Base-by-base conservation (phyloP, 768 basidiomycete species). In the Xerocomellus chrysenteron region DNA sequence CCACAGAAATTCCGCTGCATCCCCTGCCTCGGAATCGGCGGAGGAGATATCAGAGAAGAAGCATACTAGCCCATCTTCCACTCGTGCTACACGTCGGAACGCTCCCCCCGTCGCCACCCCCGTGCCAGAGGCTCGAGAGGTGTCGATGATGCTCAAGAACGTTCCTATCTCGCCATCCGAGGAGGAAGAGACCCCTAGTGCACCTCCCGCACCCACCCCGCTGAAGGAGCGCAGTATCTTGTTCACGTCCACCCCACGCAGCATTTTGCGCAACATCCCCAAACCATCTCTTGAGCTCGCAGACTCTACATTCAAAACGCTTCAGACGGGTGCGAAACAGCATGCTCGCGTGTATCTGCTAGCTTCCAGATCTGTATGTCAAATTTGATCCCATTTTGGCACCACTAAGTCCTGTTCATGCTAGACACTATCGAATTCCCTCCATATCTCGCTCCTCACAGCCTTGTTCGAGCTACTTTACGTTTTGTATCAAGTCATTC, bases 351-450 rank as follows among this genome's bases (percentile, higher is more conserved):
- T 44, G 19, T 63, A 58, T 54, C 24, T 72, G 28, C 37, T 64
- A 19, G 62, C 58, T n/a, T 66, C 62, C 12, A 66, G 72, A 68
- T 58, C 68, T 35, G 72, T 72, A 57, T 30, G 70, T 62, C 21
- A 28, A n/a, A 9, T 40, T 21, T 2, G 26, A 16, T 40, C 36
- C 5, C 37, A 10, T 47, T 19, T 48, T 35, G 9, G 37, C 37
- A 1, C 5, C 12, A 24, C 33, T 60, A 32, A 66, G 12, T 14
- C 17, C 4, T n/a, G 44, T 53, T 55, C 42, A n/a, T 50, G 21
- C 10, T 42, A 78, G 87, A 81, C 82, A 51, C 74, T 88, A 11
- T 89, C 88, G n/a, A 82, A 82, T 59, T 83, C 87, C 2, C 76
- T 75, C 37, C 84, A 85, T 55, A 83, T 89, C 43, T 84, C 80